Conservation (phyloP, 345 rosid genomes). For the Crucihimalaya himalaica region DNA sequence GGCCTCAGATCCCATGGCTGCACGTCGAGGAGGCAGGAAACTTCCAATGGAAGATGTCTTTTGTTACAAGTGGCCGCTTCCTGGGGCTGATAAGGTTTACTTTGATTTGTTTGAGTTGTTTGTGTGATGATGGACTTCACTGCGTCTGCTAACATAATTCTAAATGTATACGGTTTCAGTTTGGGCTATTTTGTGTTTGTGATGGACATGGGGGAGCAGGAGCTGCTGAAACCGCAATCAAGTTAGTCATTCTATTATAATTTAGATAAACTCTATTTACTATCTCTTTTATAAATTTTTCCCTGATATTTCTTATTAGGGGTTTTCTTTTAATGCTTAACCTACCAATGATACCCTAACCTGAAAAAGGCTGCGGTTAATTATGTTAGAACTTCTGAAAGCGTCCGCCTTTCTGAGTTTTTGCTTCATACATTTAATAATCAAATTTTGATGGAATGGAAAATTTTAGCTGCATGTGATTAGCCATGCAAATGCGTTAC, state of each 20-base stretch:
- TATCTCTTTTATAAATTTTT: neutral
- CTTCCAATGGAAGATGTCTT: slow-evolving; percentile 96
- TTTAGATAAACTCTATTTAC: neutral
- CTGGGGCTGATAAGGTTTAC: slow-evolving; percentile 74
- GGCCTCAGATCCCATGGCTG: slow-evolving; percentile 95
- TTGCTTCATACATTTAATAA: slow-evolving; percentile 12
- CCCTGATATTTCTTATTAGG: neutral
- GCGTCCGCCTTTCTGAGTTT: slow-evolving; percentile 8
- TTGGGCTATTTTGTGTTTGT: slow-evolving; percentile 92
- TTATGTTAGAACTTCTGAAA: slow-evolving; percentile 2
- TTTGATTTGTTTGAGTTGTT: slow-evolving; percentile 34
- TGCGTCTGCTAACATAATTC: slow-evolving; percentile 19
- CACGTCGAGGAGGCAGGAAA: slow-evolving; percentile 90
- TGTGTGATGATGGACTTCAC: slow-evolving; percentile 23
- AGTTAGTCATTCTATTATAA: slow-evolving; percentile 56
- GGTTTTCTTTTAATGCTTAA: slow-evolving; percentile 11
- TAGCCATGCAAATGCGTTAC: slow-evolving; percentile 17
- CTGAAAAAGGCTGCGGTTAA: slow-evolving; percentile 10
- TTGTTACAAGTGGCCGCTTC: slow-evolving; percentile 92
- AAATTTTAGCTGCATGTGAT: slow-evolving; percentile 10
- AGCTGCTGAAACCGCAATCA: slow-evolving; percentile 91
- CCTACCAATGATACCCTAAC: slow-evolving; percentile 1
- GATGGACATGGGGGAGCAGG: slow-evolving; percentile 96
- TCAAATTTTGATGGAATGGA: neutral
- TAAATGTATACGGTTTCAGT: slow-evolving; percentile 52